phyloP scores from a whole-genome alignment of 2,329 filamentous ascomycete species.

The Thielaviopsis euricoi region DNA sequence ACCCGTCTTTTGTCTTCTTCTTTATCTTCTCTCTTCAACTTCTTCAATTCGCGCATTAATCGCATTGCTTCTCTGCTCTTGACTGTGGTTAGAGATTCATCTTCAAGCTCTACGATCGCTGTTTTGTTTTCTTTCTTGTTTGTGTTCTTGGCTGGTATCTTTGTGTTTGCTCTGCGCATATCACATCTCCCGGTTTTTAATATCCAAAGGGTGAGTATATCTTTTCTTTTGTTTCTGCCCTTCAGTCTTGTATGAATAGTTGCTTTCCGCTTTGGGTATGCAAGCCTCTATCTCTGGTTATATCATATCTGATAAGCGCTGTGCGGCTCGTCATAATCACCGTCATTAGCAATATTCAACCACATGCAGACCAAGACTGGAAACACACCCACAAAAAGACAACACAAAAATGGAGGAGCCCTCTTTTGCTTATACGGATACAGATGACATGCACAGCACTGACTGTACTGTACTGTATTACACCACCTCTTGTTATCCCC shows the following conservation, averaged over 20 bases:
- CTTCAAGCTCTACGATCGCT: background rate
- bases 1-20: background rate
- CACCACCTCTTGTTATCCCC: too few species aligned
- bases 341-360: too few species aligned
- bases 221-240: background rate
- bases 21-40: background rate
- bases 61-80: conserved; percentile 4
- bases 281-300: too few species aligned
- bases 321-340: too few species aligned
- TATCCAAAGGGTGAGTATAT: background rate
- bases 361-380: too few species aligned
- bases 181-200: background rate
- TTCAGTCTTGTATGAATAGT: background rate
- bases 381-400: too few species aligned
- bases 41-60: background rate
- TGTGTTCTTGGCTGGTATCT: background rate
- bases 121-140: background rate
- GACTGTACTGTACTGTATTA: too few species aligned
- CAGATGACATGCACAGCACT: too few species aligned
- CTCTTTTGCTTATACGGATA: too few species aligned
- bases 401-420: too few species aligned
- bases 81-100: conserved; percentile 4
- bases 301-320: too few species aligned
- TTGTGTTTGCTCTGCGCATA: background rate
- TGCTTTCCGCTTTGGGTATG: too few species aligned